These are phyloP conservation scores for Spathaspora hagerdaliae DNA, from an alignment of 805 yeast species.

Conservation along the genomic window DNA sequence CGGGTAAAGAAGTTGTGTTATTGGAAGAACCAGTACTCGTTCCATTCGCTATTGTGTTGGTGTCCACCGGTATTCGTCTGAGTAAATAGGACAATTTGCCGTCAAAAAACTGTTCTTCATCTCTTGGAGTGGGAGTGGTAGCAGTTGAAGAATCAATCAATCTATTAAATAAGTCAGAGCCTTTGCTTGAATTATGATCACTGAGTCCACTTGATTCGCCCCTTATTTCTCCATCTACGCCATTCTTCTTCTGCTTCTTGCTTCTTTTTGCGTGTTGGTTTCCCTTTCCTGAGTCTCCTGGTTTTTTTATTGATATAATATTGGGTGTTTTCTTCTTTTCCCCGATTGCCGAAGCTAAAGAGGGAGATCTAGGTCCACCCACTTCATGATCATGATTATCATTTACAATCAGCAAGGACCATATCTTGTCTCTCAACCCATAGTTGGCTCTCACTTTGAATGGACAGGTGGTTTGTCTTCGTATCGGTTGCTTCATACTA, in stretches of 20 bases:
- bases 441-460: slow-evolving; percentile 63
- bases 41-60: neutral
- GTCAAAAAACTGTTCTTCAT: neutral
- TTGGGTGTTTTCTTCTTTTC: too few species aligned
- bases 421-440: slow-evolving; percentile 45
- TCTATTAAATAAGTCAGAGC: neutral
- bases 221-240: too few species aligned
- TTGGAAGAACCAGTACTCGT: neutral
- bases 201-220: neutral
- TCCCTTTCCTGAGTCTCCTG: neutral
- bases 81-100: neutral
- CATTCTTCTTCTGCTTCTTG: too few species aligned
- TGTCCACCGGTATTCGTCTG: neutral
- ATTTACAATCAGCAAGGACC: slow-evolving; percentile 61
- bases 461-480: slow-evolving; percentile 46
- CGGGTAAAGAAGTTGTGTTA: neutral
- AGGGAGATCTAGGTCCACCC: neutral
- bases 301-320: too few species aligned
- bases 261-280: too few species aligned
- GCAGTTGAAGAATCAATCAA: neutral
- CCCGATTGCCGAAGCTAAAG: neutral
- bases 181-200: neutral
- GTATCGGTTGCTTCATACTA: slow-evolving; percentile 9
- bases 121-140: neutral
- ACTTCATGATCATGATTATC: slow-evolving; percentile 53